Base-by-base conservation (phyloP, 2,329 filamentous ascomycete species). In the Chaetothyriales sp. region DNA sequence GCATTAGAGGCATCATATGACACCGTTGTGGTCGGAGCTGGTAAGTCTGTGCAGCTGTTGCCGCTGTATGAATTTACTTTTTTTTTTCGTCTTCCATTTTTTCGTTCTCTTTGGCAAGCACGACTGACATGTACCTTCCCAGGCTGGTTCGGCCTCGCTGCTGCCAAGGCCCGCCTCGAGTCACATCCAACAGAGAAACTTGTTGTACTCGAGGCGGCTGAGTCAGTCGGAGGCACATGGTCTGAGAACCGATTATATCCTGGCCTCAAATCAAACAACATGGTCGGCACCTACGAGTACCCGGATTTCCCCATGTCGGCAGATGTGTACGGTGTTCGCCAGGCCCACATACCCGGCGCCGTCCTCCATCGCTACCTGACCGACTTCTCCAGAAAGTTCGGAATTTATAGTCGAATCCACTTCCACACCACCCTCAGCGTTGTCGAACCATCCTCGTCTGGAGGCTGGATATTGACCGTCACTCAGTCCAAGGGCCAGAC, bases 211-310 rank as follows among this genome's bases (percentile, higher is more conserved):
- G 83, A 86, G 46, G 66, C 71, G 4, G 70, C 72, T 9, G 63
- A 70, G 10, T 75, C 76, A 0, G 60, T 81, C 4, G 85, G 84
- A 1, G 84, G 85, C 3, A 79, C 80, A 15, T 89, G 84, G 84
- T 76, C 79, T 7, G 70, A 77, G 51, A 70, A 82, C 39, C 74
- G 83, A 1, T 66, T 86, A 0, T 72, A 88, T 62, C 76, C 79
- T 0, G 79, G 78, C 1, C 72, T 90, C 47, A 83, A 80, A 59
- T 80, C 77, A 49, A 89, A 90, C 65, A 88, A 88, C 60, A 74
- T 86, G 62, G 64, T 81, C 9, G 83, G 84, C 2, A 83, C 78
- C 0, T 86, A 81, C 57, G 82, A 89, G 63, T 87, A 77, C 59
- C 78, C 79, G 0, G 84, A 86, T 59, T 86, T 84, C 53, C 81